These are phyloP conservation scores for Boletus rubescentipes DNA, from an alignment of 768 basidiomycete genomes.

Conservation along the genomic window DNA sequence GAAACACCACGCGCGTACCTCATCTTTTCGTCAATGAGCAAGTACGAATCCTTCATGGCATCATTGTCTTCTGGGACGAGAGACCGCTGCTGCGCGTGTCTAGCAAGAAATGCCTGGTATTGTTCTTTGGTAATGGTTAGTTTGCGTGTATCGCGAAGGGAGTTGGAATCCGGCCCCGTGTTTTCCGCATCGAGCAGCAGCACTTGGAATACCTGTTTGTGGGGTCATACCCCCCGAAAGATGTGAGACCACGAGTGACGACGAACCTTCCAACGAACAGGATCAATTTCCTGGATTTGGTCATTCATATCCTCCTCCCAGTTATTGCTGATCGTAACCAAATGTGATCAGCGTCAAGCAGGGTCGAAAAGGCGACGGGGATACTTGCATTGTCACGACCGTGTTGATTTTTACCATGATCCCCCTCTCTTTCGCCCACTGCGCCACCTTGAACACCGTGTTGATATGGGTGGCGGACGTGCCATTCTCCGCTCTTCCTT, in stretches of 20 bases:
- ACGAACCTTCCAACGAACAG: constrained; percentile 37
- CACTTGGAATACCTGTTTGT: constrained; percentile 30
- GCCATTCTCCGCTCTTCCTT: constrained; percentile 31
- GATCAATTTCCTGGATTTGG: constrained; percentile 26
- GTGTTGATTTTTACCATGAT: constrained; percentile 37
- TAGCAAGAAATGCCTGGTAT: constrained; percentile 33
- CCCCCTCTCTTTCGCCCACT: constrained; percentile 29
- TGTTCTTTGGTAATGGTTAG: constrained; percentile 33
- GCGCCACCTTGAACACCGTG: constrained; percentile 30
- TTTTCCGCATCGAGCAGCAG: constrained; percentile 32
- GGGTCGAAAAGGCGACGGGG: background rate
- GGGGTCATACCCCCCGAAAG: background rate
- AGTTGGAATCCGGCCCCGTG: constrained; percentile 22
- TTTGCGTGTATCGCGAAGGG: constrained; percentile 28
- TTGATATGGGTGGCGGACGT: constrained; percentile 22
- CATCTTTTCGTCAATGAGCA: constrained; percentile 39
- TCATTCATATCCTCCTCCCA: constrained; percentile 38
- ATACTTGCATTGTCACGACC: constrained; percentile 27
- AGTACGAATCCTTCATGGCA: constrained; percentile 39
- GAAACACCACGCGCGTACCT: constrained; percentile 19
- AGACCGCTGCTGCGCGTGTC: constrained; percentile 25
- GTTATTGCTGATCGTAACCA: constrained; percentile 25
- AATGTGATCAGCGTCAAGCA: background rate
- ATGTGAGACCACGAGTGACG: background rate
- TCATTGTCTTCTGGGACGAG: constrained; percentile 40